Conservation (phyloP, 2,329 filamentous ascomycete species). For the Aspergillus sojae region DNA sequence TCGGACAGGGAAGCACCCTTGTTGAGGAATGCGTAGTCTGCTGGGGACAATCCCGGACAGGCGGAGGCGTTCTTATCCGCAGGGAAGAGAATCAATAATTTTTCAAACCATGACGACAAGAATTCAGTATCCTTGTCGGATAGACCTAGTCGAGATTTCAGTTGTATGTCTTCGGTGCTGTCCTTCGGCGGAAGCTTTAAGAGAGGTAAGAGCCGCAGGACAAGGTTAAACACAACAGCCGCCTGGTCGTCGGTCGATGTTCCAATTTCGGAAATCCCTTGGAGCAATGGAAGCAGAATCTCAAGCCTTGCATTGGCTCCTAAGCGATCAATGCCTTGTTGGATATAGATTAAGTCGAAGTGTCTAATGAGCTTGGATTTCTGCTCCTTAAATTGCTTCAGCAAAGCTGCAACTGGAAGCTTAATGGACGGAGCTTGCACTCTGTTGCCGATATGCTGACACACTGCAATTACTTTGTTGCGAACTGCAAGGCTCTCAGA, state of each 20-base stretch:
- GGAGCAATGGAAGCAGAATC: constrained; percentile 70
- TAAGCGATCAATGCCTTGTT: constrained; percentile 73
- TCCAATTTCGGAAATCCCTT: constrained; percentile 64
- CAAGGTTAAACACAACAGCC: constrained; percentile 76
- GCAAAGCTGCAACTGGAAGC: constrained; percentile 78
- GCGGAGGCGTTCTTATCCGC: constrained; percentile 43
- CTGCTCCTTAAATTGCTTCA: constrained; percentile 87
- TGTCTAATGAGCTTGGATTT: constrained; percentile 76
- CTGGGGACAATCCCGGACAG: constrained; percentile 64
- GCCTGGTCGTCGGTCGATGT: constrained; percentile 57
- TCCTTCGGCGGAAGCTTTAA: constrained; percentile 70
- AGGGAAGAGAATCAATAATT: constrained; percentile 71
- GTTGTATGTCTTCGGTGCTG: constrained; percentile 72
- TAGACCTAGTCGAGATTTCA: constrained; percentile 69
- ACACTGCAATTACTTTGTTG: constrained; percentile 73
- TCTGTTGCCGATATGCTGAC: constrained; percentile 71
- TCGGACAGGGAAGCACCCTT: constrained; percentile 51
- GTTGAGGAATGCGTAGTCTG: constrained; percentile 71
- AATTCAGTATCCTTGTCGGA: constrained; percentile 72
- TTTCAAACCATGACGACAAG: constrained; percentile 73
- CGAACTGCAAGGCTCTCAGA: constrained; percentile 80
- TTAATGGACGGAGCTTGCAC: constrained; percentile 67
- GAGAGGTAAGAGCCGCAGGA: constrained; percentile 75
- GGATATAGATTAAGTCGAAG: constrained; percentile 85
- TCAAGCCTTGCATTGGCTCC: constrained; percentile 66